phyloP scores from a whole-genome alignment of 495 filamentous ascomycete species.

The Hypoxylon crocopeplum region DNA sequence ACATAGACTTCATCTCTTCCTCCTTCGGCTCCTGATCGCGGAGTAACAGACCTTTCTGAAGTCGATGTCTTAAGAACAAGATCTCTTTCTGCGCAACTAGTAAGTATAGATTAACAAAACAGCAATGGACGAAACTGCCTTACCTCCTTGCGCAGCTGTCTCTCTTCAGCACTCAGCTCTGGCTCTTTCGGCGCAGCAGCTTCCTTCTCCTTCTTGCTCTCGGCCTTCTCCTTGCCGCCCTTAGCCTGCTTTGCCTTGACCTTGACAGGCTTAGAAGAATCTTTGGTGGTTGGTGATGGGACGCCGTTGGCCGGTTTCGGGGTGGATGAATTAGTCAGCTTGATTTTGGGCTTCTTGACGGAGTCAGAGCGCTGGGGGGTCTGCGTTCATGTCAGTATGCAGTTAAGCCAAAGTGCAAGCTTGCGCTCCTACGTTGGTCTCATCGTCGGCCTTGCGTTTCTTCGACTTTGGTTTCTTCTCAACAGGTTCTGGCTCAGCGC shows the following conservation, averaged over 20 bases:
- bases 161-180: slow-evolving; percentile 57
- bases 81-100: slow-evolving; percentile 63
- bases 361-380: slow-evolving; percentile 71
- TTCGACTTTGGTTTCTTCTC: slow-evolving; percentile 66
- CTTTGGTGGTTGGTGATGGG: slow-evolving; percentile 45
- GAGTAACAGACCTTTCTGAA: slow-evolving; percentile 89
- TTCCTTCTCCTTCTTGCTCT: slow-evolving; percentile 64
- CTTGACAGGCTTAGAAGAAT: slow-evolving; percentile 54
- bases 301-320: slow-evolving; percentile 61
- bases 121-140: slow-evolving; percentile 22
- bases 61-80: slow-evolving; percentile 83
- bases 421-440: slow-evolving; percentile 63
- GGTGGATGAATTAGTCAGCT: slow-evolving; percentile 58
- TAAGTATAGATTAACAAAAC: slow-evolving; percentile 12
- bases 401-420: background rate
- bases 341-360: slow-evolving; percentile 72
- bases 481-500: slow-evolving; percentile 54
- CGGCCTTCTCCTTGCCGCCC: slow-evolving; percentile 64
- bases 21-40: slow-evolving; percentile 80
- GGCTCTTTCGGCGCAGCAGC: slow-evolving; percentile 53
- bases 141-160: slow-evolving; percentile 64
- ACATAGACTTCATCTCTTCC: slow-evolving; percentile 88
- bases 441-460: slow-evolving; percentile 76
- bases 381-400: slow-evolving; percentile 49
- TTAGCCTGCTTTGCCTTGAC: slow-evolving; percentile 68